phyloP scores from a whole-genome alignment of 2,329 filamentous ascomycete species.

The Tolypocladium tundrense region DNA sequence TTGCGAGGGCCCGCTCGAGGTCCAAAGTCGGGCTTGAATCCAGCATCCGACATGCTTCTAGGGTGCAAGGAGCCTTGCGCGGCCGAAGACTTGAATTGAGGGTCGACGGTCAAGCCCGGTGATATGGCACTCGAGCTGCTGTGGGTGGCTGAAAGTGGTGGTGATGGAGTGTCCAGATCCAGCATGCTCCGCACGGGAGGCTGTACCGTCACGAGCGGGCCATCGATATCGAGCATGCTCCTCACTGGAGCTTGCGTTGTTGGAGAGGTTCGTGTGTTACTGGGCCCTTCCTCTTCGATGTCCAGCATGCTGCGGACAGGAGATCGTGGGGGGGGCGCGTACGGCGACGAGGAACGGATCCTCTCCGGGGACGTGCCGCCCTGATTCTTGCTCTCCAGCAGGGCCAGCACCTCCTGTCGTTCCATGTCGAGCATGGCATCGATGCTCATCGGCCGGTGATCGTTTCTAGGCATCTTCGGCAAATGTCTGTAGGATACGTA shows the following conservation, averaged over 20 bases:
- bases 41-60: constrained; percentile 47
- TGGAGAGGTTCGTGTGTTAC: constrained; percentile 14
- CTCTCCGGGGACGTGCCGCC: constrained; percentile 22
- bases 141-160: constrained; percentile 13
- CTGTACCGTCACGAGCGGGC: constrained; percentile 26
- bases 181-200: constrained; percentile 42
- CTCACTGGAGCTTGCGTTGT: constrained; percentile 45
- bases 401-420: constrained; percentile 59
- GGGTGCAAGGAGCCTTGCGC: constrained; percentile 20
- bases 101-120: constrained; percentile 12
- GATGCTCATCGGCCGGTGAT: constrained; percentile 53
- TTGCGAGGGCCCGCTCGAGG: constrained; percentile 16
- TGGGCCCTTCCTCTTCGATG: constrained; percentile 30
- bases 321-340: constrained; percentile 47
- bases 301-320: constrained; percentile 61
- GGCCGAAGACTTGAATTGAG: constrained; percentile 12
- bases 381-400: constrained; percentile 45
- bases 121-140: constrained; percentile 24
- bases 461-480: constrained; percentile 21
- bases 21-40: constrained; percentile 37
- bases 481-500: not conserved
- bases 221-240: constrained; percentile 55
- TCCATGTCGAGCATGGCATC: constrained; percentile 71
- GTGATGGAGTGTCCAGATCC: constrained; percentile 31
- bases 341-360: constrained; percentile 41